Base-by-base conservation (phyloP, 768 basidiomycete species). In the Rhodotorula kratochvilovae region DNA sequence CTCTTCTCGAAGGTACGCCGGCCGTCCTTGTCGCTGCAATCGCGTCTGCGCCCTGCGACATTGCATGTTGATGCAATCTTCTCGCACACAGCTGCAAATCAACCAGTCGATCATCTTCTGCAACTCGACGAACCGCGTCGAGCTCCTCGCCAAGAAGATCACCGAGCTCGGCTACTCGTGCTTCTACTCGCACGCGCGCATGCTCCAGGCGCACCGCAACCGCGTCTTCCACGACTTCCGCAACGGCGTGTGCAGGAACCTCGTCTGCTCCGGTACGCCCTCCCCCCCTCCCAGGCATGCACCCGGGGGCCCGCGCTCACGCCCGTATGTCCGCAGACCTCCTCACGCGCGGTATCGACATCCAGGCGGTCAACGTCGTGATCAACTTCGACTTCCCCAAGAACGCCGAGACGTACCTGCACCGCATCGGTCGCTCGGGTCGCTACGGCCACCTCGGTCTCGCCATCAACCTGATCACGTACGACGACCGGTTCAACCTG, bases 51-150 rank as follows among this genome's bases (percentile, higher is more conserved):
- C n/a, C n/a, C n/a, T n/a, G n/a, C n/a, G n/a, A n/a, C n/a, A n/a
- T n/a, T n/a, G n/a, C n/a, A n/a, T n/a, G n/a, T n/a, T n/a, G n/a
- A n/a, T n/a, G n/a, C n/a, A n/a, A n/a, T n/a, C n/a, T n/a, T n/a
- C n/a, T n/a, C n/a, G 15, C 67, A 48, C 68, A 21, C 80, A 97
- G 92, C 87, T 99, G 61, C 95, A 98, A 94, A 99, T 99, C 85
- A 99, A 99, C 83, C 95, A 99, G 83, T 97, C 95, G 70, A 98
- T 99, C 83, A 99, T 99, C 80, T 99, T 99, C 83, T 99, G 95
- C 83, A 99, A 99, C 85, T 97, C 95, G 75, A 99, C 95, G 78
- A 96, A 97, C 84, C 92, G 95, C 68, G 95, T 99, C 83, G 95
- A 99, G 83, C 89, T 99, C 59, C 86, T 99, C 77, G 95, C 95